These are phyloP conservation scores for Lactarius vividus DNA, from an alignment of 768 basidiomycete genomes.

Conservation along the genomic window DNA sequence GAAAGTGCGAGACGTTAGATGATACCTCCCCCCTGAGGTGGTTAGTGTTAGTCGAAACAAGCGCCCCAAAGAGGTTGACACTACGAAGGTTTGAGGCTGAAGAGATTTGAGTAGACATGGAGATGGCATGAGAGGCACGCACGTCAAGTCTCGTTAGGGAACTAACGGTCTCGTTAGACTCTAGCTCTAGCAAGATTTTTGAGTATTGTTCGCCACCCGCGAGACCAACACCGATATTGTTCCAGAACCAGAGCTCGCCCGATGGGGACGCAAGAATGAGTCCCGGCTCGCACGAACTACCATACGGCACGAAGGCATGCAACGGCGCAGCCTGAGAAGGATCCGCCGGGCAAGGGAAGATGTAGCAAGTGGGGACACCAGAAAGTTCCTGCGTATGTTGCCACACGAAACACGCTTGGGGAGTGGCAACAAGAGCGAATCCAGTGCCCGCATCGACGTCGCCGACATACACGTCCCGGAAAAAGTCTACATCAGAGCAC, in stretches of 20 bases:
- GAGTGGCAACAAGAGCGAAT: conserved; percentile 69
- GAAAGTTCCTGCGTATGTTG: conserved; percentile 72
- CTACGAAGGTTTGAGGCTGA: conserved; percentile 64
- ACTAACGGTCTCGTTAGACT: conserved; percentile 57
- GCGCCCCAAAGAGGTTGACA: conserved; percentile 63
- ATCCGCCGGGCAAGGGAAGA: conserved; percentile 64
- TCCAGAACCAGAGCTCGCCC: conserved; percentile 84
- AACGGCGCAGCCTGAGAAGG: conserved; percentile 52
- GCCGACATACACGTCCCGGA: conserved; percentile 63
- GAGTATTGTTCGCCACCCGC: conserved; percentile 73
- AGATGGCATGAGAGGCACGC: conserved; percentile 32
- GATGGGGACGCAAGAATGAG: conserved; percentile 71
- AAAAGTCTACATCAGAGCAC: conserved; percentile 52
- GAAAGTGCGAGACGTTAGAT: conserved; percentile 57
- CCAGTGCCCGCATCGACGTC: conserved; percentile 70
- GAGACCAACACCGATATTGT: conserved; percentile 78
- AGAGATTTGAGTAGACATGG: conserved; percentile 9
- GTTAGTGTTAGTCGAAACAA: conserved; percentile 64
- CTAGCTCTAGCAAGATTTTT: conserved; percentile 48
- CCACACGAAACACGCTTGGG: conserved; percentile 80
- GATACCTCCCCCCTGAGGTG: conserved; percentile 66
- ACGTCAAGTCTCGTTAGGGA: conserved; percentile 66
- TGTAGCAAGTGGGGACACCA: conserved; percentile 78
- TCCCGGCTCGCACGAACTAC: conserved; percentile 75
- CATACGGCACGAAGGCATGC: conserved; percentile 61